Evolutionary conservation across 1,139 yeast genomes (phyloP).

Genomic region (Taphrina sp.): DNA sequence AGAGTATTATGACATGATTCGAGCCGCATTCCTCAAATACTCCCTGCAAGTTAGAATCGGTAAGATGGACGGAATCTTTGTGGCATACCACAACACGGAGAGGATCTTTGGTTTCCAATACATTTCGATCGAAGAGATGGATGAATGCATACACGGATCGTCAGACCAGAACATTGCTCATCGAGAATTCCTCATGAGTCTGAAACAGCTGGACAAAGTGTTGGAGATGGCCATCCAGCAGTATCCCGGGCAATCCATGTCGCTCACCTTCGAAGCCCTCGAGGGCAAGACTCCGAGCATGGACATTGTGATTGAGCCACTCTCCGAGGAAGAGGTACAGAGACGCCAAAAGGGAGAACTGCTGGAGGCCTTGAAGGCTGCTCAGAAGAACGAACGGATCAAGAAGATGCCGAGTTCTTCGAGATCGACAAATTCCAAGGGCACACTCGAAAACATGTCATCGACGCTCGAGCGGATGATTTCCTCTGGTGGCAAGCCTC

Average conservation of each 20-base stretch:
- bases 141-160: slow-evolving; percentile 55
- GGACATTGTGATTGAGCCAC: slow-evolving; percentile 27
- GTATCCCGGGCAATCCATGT: slow-evolving; percentile 38
- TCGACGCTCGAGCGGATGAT: slow-evolving; percentile 26
- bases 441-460: slow-evolving; percentile 25
- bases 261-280: slow-evolving; percentile 22
- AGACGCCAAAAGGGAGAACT: slow-evolving; percentile 25
- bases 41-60: slow-evolving; percentile 91
- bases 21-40: slow-evolving; percentile 78
- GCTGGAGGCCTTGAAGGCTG: slow-evolving; percentile 21
- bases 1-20: slow-evolving; percentile 71
- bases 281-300: slow-evolving; percentile 16
- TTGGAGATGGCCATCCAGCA: slow-evolving; percentile 48
- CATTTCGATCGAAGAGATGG: slow-evolving; percentile 70
- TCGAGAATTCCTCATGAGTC: slow-evolving; percentile 64
- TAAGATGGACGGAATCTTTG: slow-evolving; percentile 91
- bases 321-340: slow-evolving; percentile 24
- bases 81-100: slow-evolving; percentile 83
- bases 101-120: slow-evolving; percentile 88
- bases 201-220: slow-evolving; percentile 57
- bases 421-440: slow-evolving; percentile 11
- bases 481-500: background rate
- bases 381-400: slow-evolving; percentile 18
- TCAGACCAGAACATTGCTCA: slow-evolving; percentile 61
- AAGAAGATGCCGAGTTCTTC: slow-evolving; percentile 10